Evolutionary conservation across 108 stramenopile genomes (phyloP).

Genomic region (Conticribra guillardii): DNA sequence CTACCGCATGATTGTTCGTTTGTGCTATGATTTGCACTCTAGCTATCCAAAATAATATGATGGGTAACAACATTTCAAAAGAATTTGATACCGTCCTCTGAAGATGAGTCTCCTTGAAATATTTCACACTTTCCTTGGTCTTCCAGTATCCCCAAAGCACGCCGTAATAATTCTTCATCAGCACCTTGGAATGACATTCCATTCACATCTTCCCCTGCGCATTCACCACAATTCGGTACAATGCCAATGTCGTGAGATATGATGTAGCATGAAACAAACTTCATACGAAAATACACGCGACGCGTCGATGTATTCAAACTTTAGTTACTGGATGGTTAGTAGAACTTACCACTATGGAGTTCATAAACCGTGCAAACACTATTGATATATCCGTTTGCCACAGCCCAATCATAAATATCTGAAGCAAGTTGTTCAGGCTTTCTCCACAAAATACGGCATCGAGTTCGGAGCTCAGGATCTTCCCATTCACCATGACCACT

Average conservation of each 20-base stretch:
- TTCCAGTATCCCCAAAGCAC: conserved; percentile 80
- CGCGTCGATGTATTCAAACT: no score
- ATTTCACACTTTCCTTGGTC: conserved; percentile 78
- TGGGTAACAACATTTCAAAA: no score
- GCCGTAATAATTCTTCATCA: conserved; percentile 83
- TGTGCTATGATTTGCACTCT: no score
- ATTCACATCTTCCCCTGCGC: conserved; percentile 84
- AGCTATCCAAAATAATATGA: no score
- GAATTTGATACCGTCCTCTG: conserved; percentile 91
- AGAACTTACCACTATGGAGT: conserved; percentile 65
- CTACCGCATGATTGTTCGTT: no score
- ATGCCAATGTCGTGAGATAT: not conserved
- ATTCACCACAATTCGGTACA: not conserved
- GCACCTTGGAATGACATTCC: conserved; percentile 88
- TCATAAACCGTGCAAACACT: conserved; percentile 88
- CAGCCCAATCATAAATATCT: conserved; percentile 89
- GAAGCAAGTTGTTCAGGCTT: conserved; percentile 87
- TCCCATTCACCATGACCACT: conserved; percentile 88
- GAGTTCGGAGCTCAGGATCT: conserved; percentile 62
- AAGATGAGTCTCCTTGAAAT: conserved; percentile 83
- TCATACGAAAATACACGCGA: no score
- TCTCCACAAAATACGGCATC: conserved; percentile 82
- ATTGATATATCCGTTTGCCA: conserved; percentile 67
- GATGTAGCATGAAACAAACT: not conserved
- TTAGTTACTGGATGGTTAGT: not conserved